These are phyloP conservation scores for Larix kaempferi DNA, from an alignment of 75 land plant species.

Conservation along the genomic window DNA sequence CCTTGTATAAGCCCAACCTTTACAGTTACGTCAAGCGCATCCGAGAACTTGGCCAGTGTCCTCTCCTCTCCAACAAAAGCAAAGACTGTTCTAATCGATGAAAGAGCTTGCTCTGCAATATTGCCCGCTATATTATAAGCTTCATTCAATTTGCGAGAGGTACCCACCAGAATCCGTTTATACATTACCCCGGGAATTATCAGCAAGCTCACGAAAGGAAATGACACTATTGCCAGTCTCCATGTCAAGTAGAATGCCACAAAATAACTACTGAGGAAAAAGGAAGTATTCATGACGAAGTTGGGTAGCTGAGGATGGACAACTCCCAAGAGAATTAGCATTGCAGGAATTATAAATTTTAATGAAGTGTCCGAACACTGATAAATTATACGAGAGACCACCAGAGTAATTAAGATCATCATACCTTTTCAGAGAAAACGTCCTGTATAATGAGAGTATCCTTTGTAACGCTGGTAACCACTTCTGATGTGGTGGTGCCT, in stretches of 20 bases:
- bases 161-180: too few relatives aligned
- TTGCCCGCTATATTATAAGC: too few relatives aligned
- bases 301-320: conserved; percentile 33
- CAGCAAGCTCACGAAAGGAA: conserved; percentile 36
- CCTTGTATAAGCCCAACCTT: conserved; percentile 26
- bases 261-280: conserved; percentile 15
- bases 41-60: conserved; percentile 12
- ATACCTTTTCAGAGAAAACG: conserved; percentile 59
- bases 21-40: conserved; percentile 16
- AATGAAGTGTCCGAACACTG: neutral
- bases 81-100: neutral
- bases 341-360: too few relatives aligned
- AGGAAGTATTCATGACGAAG: conserved; percentile 22
- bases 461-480: conserved; percentile 35
- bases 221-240: conserved; percentile 39
- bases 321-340: neutral
- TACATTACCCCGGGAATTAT: conserved; percentile 50
- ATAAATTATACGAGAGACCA: neutral
- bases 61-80: conserved; percentile 16
- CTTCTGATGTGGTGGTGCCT: conserved; percentile 36
- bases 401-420: neutral
- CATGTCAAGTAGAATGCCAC: conserved; percentile 39
- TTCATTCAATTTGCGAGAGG: too few relatives aligned
- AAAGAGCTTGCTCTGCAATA: too few relatives aligned
- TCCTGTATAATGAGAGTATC: conserved; percentile 52